Evolutionary conservation across 2,329 filamentous ascomycete species (phyloP).

Genomic region (Ceratocystis alfenasii): DNA sequence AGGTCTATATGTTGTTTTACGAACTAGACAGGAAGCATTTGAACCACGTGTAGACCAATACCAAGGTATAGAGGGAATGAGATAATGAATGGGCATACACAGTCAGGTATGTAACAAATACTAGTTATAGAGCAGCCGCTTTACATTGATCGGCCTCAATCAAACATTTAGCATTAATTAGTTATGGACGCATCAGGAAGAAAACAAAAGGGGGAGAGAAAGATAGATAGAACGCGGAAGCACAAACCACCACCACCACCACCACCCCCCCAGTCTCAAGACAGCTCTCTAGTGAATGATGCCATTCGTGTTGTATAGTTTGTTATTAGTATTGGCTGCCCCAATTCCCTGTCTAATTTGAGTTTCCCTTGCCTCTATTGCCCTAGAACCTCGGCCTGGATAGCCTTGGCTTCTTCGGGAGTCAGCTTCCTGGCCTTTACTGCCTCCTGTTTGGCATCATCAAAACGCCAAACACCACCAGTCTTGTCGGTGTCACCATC

Average conservation of each 20-base stretch:
- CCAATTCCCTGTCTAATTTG: slow-evolving; percentile 1
- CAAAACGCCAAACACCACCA: slow-evolving; percentile 49
- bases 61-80: not conserved
- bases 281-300: too few relatives aligned
- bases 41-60: slow-evolving; percentile 28
- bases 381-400: slow-evolving; percentile 37
- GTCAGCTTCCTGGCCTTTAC: slow-evolving; percentile 28
- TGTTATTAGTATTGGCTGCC: not conserved
- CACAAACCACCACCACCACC: not conserved
- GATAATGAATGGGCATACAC: not conserved
- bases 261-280: too few relatives aligned
- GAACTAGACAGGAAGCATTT: slow-evolving; percentile 51
- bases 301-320: not conserved
- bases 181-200: not conserved
- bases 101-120: slow-evolving; percentile 1
- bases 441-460: slow-evolving; percentile 36
- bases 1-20: slow-evolving; percentile 95
- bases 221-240: not conserved
- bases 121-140: not conserved
- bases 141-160: not conserved
- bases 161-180: slow-evolving; percentile 2
- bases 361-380: slow-evolving; percentile 18
- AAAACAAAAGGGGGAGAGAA: not conserved
- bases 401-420: slow-evolving; percentile 32
- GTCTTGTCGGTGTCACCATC: slow-evolving; percentile 49